phyloP scores from a whole-genome alignment of 1,284 basidiomycete genomes.

The Ganoderma leucocontextum region DNA sequence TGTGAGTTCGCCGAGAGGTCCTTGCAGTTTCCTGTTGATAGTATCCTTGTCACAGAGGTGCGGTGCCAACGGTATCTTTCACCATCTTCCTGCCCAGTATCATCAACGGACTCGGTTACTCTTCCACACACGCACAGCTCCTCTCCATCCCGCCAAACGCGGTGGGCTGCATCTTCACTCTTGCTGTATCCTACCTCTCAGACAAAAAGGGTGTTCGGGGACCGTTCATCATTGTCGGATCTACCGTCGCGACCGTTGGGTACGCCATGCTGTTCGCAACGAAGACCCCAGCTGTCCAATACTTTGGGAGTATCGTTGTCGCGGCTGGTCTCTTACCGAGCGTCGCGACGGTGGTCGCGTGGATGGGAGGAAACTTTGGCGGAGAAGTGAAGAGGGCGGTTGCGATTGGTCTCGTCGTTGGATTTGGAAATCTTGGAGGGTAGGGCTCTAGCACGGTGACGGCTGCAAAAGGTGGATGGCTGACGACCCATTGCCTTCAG shows the following conservation, averaged over 20 bases:
- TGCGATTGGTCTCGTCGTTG: conserved; percentile 71
- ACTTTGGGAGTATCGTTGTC: conserved; percentile 66
- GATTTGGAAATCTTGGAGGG: conserved; percentile 68
- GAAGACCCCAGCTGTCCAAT: conserved; percentile 56
- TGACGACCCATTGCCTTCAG: conserved; percentile 4
- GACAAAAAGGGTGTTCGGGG: conserved; percentile 44
- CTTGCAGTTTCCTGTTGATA: conserved; percentile 32
- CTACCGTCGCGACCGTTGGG: conserved; percentile 62
- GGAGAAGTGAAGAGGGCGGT: conserved; percentile 75
- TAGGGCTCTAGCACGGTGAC: neutral
- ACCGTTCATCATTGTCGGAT: conserved; percentile 63
- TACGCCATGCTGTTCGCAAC: conserved; percentile 67
- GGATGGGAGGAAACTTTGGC: conserved; percentile 73
- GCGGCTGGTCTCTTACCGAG: conserved; percentile 68
- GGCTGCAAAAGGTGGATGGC: neutral
- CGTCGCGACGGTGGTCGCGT: conserved; percentile 66
- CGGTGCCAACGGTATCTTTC: conserved; percentile 26
- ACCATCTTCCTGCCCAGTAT: conserved; percentile 40
- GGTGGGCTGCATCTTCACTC: conserved; percentile 23
- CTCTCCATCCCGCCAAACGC: conserved; percentile 34
- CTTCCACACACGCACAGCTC: conserved; percentile 37
- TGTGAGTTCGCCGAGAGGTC: conserved; percentile 17
- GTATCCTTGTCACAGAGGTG: conserved; percentile 54
- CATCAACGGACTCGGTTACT: conserved; percentile 41
- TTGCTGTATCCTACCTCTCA: conserved; percentile 19